Base-by-base conservation (phyloP, 2,329 filamentous ascomycete species). In the Claviceps capensis region DNA sequence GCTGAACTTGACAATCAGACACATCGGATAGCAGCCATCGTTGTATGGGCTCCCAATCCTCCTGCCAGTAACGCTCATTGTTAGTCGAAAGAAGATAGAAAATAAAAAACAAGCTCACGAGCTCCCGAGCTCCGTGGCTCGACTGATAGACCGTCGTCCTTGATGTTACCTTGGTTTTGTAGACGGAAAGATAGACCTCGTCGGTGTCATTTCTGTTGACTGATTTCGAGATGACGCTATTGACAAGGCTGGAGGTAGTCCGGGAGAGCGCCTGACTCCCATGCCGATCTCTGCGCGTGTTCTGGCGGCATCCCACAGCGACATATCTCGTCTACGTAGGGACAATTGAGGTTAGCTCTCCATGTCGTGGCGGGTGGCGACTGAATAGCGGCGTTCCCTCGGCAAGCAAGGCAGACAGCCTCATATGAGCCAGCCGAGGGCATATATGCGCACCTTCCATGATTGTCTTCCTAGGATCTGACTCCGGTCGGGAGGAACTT, bases 1-100 rank as follows among this genome's bases (percentile, higher is more conserved):
- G 73, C 61, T 82, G 78, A 36, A 82, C 71, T 56, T 78, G 72
- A 57, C 78, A 83, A 52, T 79, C 76, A 51, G 71, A 71, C 50
- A 82, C 71, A 46, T 69, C 72, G 54, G 66, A 69, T 50, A 78
- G 65, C 44, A 74, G 69, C 65, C 77, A 74, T 63, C 79, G 76
- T 48, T 77, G 72, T 26, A 73, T 66, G 19, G 75, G 73, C 45
- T 81, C 78, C 54, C 59, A 62, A 55, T 83, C 79, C 44, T 77
- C 75, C 64, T 67, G 9, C 52, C 54, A 48, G 49, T 56, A 42
- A 57, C 56, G 38, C 1, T 44, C 14, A 3, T 4, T 34, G 36
- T 52, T 17, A 49, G 51, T 40, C 30, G 8, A 14, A n/a, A 16
- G n/a, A 4, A 16, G 16, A 19, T 22, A 9, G 9, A 17, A 19